Base-by-base conservation (phyloP, 208 protist species). In the Trichomonas vaginalis region DNA sequence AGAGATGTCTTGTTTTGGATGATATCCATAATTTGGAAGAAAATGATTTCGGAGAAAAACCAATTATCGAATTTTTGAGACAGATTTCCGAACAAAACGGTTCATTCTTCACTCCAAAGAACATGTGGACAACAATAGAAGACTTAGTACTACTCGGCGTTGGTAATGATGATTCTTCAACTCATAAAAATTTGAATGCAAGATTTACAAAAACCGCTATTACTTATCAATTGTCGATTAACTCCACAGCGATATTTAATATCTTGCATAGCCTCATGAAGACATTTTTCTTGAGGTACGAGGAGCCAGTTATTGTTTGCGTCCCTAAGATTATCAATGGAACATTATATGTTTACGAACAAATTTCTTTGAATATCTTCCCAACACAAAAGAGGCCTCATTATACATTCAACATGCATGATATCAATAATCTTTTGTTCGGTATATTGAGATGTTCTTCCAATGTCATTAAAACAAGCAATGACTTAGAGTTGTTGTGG, bases 351-450 rank as follows among this genome's bases (percentile, higher is more conserved):
- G 39, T 88, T 32, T 88, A 47, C 39, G 82, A 88, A 27, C 32
- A 40, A 45, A 39, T 88, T 17, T 45, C 2, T 14, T 4, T 40
- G 27, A n/a, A 35, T 47, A 47, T 88, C 15, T 15, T 8, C 32
- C 82, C 17, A n/a, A 45, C 82, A 45, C 4, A 21, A 14, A 8
- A 3, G 3, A 3, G 39, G 4, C 82, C 82, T 2, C 98, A 99
- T 97, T 99, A 99, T 98, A 97, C 99, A 95, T 99, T 99, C 97
- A 99, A 99, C 97, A 97, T 99, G 96, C 98, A 98, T 95, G 99
- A 99, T 95, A 97, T 99, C 8, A 98, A 98, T 17, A 97, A 97
- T 49, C 98, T 99, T 87, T 98, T 98, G 95, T 98, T 98, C 96
- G 98, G 98, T 95, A 97, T 99, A 90, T 98, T 99, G 97, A 96